Conservation (phyloP, 768 basidiomycete species). For the Pulveroboletus sp. region DNA sequence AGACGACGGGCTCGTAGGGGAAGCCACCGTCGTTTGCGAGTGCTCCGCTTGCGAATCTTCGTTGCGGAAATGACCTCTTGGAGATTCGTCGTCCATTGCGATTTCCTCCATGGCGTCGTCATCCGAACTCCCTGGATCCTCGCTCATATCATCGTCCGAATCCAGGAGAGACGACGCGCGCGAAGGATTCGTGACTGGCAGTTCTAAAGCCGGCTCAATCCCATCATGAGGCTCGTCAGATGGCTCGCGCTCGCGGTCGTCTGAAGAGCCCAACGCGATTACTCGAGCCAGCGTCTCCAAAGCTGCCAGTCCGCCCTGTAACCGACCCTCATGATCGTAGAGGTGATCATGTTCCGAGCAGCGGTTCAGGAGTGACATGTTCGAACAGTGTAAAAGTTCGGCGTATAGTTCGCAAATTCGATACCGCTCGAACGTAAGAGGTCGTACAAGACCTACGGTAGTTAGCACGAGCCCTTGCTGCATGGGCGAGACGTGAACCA, state of each 20-base stretch:
- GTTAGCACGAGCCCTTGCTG: conserved; percentile 68
- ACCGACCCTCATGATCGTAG: conserved; percentile 79
- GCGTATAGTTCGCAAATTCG: conserved; percentile 96
- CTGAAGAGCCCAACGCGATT: conserved; percentile 59
- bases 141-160: conserved; percentile 77
- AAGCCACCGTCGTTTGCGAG: conserved; percentile 24
- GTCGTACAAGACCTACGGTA: conserved; percentile 66
- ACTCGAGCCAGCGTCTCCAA: conserved; percentile 86
- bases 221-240: conserved; percentile 57
- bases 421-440: conserved; percentile 92
- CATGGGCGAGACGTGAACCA: conserved; percentile 8
- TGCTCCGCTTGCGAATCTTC: conserved; percentile 31
- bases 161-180: conserved; percentile 51
- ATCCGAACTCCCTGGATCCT: conserved; percentile 68
- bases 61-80: conserved; percentile 25
- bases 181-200: conserved; percentile 57
- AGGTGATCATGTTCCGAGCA: conserved; percentile 56
- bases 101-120: conserved; percentile 84
- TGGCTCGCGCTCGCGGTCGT: conserved; percentile 48
- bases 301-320: conserved; percentile 81
- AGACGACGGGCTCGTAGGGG: conserved; percentile 26
- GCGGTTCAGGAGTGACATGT: conserved; percentile 94
- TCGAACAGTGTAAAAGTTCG: conserved; percentile 95
- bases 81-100: conserved; percentile 63
- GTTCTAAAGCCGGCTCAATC: conserved; percentile 58